phyloP scores from a whole-genome alignment of 495 filamentous ascomycete species.

The Penicillium coprophilum region DNA sequence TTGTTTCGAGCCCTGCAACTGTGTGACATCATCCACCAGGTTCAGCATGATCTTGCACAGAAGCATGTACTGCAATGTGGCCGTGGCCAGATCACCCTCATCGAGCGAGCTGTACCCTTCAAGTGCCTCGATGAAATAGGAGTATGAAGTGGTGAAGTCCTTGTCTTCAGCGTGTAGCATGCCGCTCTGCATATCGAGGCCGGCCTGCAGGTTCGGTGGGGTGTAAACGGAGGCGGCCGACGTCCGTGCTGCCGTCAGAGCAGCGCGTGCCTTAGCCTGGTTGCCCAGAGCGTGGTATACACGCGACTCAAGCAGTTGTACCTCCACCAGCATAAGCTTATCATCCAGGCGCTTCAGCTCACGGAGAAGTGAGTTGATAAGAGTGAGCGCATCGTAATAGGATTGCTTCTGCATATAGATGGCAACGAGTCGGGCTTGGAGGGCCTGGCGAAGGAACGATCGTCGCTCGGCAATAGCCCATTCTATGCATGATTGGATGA shows the following conservation, averaged over 20 bases:
- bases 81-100: constrained; percentile 76
- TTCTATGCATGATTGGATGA: constrained; percentile 98
- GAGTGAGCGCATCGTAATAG: constrained; percentile 92
- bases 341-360: constrained; percentile 98
- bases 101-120: constrained; percentile 96
- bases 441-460: constrained; percentile 94
- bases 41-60: constrained; percentile 99
- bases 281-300: constrained; percentile 98
- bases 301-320: constrained; percentile 93
- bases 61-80: constrained; percentile 97
- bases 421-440: constrained; percentile 90
- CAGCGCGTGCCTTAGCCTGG: constrained; percentile 91
- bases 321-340: constrained; percentile 98
- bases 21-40: constrained; percentile 89
- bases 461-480: constrained; percentile 93
- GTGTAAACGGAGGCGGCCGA: constrained; percentile 96
- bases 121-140: constrained; percentile 98
- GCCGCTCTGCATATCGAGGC: constrained; percentile 97
- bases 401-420: constrained; percentile 95
- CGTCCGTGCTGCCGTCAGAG: constrained; percentile 89
- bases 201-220: constrained; percentile 89
- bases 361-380: constrained; percentile 92
- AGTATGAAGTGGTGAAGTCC: constrained; percentile 97
- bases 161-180: constrained; percentile 98
- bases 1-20: constrained; percentile 89